phyloP scores from a whole-genome alignment of 768 basidiomycete species.

The Serendipita sp. region DNA sequence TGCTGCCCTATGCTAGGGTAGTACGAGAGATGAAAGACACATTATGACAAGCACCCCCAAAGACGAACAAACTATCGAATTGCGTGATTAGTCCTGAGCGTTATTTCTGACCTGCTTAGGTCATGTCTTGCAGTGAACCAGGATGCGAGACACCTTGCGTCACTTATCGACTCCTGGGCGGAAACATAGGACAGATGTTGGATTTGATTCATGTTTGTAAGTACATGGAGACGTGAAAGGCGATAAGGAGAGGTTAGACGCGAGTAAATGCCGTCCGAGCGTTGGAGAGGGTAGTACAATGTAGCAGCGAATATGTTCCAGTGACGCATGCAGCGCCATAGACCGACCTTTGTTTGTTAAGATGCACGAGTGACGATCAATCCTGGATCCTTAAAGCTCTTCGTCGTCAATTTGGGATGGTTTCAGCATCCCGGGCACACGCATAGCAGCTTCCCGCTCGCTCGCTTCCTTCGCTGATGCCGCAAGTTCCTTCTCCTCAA shows the following conservation, averaged over 20 bases:
- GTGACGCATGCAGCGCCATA: not conserved
- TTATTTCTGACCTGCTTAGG: no score
- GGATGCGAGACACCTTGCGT: not conserved
- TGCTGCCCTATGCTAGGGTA: no score
- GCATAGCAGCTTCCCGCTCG: constrained; percentile 77
- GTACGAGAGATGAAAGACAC: no score
- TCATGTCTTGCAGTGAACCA: no score
- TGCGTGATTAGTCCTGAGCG: no score
- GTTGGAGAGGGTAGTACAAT: constrained; percentile 2
- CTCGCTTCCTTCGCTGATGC: constrained; percentile 58
- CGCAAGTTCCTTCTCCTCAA: constrained; percentile 91
- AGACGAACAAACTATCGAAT: no score
- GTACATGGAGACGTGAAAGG: not conserved
- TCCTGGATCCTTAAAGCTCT: constrained; percentile 23
- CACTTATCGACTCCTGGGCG: no score
- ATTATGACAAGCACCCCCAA: no score
- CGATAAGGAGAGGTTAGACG: not conserved
- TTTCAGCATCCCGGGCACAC: constrained; percentile 96
- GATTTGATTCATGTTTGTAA: constrained; percentile 1
- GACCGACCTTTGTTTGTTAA: constrained; percentile 5
- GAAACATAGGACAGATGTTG: not conserved
- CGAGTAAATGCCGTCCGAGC: not conserved
- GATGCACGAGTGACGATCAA: not conserved
- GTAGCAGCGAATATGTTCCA: constrained; percentile 1
- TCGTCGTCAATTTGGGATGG: constrained; percentile 89